Conservation (phyloP, 768 basidiomycete genomes). For the Mycena galopus region DNA sequence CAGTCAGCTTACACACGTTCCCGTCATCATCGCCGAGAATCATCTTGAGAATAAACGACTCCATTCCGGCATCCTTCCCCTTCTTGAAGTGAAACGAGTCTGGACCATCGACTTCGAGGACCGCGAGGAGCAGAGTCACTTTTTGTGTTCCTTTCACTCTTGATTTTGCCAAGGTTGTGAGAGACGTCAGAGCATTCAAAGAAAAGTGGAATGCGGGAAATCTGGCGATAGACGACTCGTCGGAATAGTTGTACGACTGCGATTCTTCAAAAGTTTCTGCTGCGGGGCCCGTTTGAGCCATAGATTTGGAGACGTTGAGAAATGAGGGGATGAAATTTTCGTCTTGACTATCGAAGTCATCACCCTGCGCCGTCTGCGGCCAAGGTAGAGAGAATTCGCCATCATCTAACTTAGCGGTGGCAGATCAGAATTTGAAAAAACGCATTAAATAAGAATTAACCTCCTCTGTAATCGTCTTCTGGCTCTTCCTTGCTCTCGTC, state of each 20-base stretch:
- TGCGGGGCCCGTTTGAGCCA: constrained; percentile 24
- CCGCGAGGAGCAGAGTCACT: constrained; percentile 71
- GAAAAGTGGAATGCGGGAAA: constrained; percentile 85
- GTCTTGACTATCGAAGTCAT: constrained; percentile 31
- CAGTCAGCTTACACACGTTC: constrained; percentile 76
- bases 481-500: constrained; percentile 55
- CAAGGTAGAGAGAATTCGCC: constrained; percentile 69
- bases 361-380: constrained; percentile 61
- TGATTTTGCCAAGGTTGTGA: constrained; percentile 53
- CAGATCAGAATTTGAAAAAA: constrained; percentile 5
- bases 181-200: constrained; percentile 67
- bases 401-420: constrained; percentile 51
- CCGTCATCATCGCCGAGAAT: constrained; percentile 83
- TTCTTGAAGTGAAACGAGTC: constrained; percentile 76
- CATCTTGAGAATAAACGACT: constrained; percentile 76
- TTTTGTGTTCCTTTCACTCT: constrained; percentile 59
- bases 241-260: constrained; percentile 70
- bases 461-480: constrained; percentile 40
- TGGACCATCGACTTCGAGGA: constrained; percentile 84
- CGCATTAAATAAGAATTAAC: constrained; percentile 3
- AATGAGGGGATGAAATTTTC: constrained; percentile 44
- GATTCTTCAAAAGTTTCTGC: constrained; percentile 48
- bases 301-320: constrained; percentile 39
- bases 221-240: constrained; percentile 76
- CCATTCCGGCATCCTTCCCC: constrained; percentile 77